Evolutionary conservation across 306 rosid species (phyloP), one percentile per base, ranked within the genome.

Genomic region (Boehmeria nivea): DNA sequence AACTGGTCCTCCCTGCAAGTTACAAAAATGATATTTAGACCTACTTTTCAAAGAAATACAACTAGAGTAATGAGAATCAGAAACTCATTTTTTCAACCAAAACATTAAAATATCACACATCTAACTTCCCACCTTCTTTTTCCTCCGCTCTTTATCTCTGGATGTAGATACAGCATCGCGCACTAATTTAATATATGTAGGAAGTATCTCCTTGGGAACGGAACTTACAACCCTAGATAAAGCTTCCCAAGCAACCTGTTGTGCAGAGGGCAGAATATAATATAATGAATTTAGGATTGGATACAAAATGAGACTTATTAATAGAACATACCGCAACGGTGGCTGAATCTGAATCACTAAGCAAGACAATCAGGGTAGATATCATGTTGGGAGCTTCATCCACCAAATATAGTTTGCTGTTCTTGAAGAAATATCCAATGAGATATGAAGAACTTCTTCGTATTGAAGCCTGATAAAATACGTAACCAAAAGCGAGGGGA

Each of bases 81-180:
- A 33, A 44, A 40, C 1, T 18, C 36, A 18, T 36, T 18, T 10
- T 4, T 54, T 16, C 11, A 60, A 53, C 53, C 12, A 59, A 27
- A 53, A 42, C 34, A 38, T 12, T 19, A 21, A 1, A 47, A 43
- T 19, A 10, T 31, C 39, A 20, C 1, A 28, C 6, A 72, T 49
- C n/a, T n/a, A n/a, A 16, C 7, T 12, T 9, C 74, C 60, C 66
- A 91, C 99, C 96, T 87, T 91, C 82, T 80, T 87, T 71, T 85
- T 91, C 80, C 99, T 85, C 8, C 95, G 84, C 73, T 87, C 99
- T 63, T 87, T 91, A 46, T 91, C 99, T 59, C 96, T 76, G 25
- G 99, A 80, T 12, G 95, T 82, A 56, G 99, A 91, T 25, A 91
- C 96, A 69, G 99, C 96, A 83, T 91, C 99, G 26, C 96, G 89